Conservation (phyloP, 768 basidiomycete species). For the Tremella fuciformis region DNA sequence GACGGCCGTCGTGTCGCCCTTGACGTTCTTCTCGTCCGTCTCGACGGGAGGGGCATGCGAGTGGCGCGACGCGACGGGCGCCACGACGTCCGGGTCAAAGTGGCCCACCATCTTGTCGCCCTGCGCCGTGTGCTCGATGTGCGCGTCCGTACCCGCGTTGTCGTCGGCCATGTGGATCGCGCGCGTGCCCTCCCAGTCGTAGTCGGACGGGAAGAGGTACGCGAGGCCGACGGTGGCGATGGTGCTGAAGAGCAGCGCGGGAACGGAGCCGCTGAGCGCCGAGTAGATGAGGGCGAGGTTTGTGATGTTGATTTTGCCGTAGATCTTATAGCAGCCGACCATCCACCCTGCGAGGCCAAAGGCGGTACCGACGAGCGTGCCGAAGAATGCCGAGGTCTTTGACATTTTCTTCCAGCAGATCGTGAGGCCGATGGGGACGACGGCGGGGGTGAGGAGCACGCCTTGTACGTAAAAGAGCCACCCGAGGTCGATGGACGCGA, state of each 20-base stretch:
- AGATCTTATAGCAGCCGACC: slow-evolving; percentile 26
- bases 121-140: slow-evolving; percentile 9
- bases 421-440: slow-evolving; percentile 26
- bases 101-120: neutral
- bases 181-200: slow-evolving; percentile 28
- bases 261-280: slow-evolving; percentile 26
- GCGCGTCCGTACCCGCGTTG: slow-evolving; percentile 7
- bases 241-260: slow-evolving; percentile 23
- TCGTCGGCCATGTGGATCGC: slow-evolving; percentile 27
- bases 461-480: slow-evolving; percentile 39
- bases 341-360: slow-evolving; percentile 26
- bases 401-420: slow-evolving; percentile 23
- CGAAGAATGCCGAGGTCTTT: slow-evolving; percentile 19
- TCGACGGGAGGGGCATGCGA: neutral
- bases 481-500: slow-evolving; percentile 46
- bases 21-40: slow-evolving; percentile 10
- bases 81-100: too few species aligned
- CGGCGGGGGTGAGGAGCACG: slow-evolving; percentile 27
- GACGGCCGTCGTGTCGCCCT: slow-evolving; percentile 3
- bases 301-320: slow-evolving; percentile 26
- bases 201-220: slow-evolving; percentile 20
- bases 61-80: too few species aligned
- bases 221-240: slow-evolving; percentile 20
- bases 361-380: slow-evolving; percentile 25
- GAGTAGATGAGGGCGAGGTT: slow-evolving; percentile 29